Evolutionary conservation across 116 monocot genomes (phyloP).

Genomic region (Papilionanthe hybrid): DNA sequence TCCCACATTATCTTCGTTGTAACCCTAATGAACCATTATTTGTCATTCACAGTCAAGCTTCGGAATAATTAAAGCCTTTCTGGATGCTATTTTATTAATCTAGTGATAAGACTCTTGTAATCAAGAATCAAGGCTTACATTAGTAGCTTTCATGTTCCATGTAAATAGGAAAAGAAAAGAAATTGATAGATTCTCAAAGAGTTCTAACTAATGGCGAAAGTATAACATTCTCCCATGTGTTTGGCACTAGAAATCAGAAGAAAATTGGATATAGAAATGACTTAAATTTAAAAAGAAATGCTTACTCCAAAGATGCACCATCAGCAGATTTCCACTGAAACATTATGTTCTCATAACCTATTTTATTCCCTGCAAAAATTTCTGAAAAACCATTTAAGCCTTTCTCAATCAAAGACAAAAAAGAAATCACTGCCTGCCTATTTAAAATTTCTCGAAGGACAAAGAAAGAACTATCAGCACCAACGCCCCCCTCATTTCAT

Average conservation of each 20-base stretch:
- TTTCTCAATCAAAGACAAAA: conserved; percentile 39
- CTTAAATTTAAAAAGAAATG: not conserved
- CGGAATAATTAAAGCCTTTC: not conserved
- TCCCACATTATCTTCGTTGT: too few relatives aligned
- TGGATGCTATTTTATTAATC: not conserved
- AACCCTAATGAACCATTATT: too few relatives aligned
- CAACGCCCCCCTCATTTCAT: conserved; percentile 3
- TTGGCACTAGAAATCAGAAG: not conserved
- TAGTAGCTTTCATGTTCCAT: not conserved
- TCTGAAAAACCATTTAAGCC: conserved; percentile 25
- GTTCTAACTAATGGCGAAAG: not conserved
- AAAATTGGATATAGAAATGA: not conserved
- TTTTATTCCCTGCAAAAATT: conserved; percentile 12
- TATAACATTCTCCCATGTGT: not conserved
- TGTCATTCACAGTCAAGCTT: not conserved
- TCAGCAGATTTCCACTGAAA: conserved; percentile 3
- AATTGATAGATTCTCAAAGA: not conserved
- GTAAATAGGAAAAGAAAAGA: not conserved
- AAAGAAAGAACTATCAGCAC: conserved; percentile 32
- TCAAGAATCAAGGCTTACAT: not conserved
- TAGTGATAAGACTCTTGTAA: not conserved
- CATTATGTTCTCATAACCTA: not conserved
- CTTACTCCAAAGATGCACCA: conserved; percentile 26
- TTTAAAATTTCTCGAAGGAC: conserved; percentile 46
- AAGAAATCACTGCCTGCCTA: conserved; percentile 37